A percentile compares a stretch with the other conserved stretches of the same genome.
Conservation (phyloP, 345 rosid genomes). For the Gossypium ekmanianum region DNA sequence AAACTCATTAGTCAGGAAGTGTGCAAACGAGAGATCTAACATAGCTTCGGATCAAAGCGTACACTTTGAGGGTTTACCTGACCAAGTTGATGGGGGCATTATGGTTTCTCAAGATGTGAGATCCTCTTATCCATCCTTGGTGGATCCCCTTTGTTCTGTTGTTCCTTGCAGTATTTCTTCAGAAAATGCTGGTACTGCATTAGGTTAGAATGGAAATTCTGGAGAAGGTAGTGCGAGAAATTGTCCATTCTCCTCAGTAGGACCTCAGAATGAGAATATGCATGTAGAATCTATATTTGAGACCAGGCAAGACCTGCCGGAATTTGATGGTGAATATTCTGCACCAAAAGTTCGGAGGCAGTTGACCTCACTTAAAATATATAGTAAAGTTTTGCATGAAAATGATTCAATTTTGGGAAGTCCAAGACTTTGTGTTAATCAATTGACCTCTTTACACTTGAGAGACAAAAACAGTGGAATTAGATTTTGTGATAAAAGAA, state of each 20-base stretch:
- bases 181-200: conserved; percentile 27
- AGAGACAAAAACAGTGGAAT: conserved; percentile 15
- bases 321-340: conserved; percentile 17
- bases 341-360: conserved; percentile 30
- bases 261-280: conserved; percentile 18
- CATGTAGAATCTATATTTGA: conserved; percentile 19
- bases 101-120: conserved; percentile 39
- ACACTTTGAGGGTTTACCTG: conserved; percentile 31
- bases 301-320: conserved; percentile 21
- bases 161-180: conserved; percentile 66
- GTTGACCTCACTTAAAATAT: conserved; percentile 36
- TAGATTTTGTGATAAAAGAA: conserved; percentile 13
- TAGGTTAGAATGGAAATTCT: conserved; percentile 22
- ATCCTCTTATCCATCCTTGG: conserved; percentile 34
- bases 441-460: conserved; percentile 14
- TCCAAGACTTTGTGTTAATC: conserved; percentile 16
- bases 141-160: conserved; percentile 69
- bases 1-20: conserved; percentile 39
- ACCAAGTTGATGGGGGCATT: conserved; percentile 27
- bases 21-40: conserved; percentile 19
- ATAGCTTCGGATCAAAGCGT: conserved; percentile 37
- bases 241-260: conserved; percentile 18
- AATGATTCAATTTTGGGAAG: conserved; percentile 16
- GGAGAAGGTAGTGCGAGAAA: conserved; percentile 29
- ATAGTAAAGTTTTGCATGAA: conserved; percentile 33